A percentile compares a stretch with the other conserved stretches of the same genome.
phyloP scores from a whole-genome alignment of 768 basidiomycete genomes.

The Melanogaster broomeanus region DNA sequence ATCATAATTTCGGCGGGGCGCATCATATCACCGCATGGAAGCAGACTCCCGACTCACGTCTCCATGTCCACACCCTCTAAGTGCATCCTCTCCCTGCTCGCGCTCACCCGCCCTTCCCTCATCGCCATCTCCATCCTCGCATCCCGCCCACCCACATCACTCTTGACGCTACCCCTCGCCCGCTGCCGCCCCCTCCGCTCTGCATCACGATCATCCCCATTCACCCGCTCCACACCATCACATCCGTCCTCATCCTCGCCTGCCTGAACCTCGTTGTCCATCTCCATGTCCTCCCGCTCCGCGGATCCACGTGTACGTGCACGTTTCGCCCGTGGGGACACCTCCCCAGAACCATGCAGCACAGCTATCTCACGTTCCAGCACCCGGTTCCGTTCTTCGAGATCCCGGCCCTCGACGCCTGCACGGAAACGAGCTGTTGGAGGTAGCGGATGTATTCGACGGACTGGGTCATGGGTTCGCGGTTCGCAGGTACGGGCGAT shows the following conservation, averaged over 20 bases:
- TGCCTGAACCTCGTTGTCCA: constrained; percentile 1
- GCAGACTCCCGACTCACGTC: neutral
- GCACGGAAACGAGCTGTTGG: constrained; percentile 81
- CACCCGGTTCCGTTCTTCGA: constrained; percentile 68
- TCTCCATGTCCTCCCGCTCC: constrained; percentile 16
- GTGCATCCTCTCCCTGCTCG: constrained; percentile 14
- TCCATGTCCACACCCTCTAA: constrained; percentile 16
- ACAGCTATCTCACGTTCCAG: constrained; percentile 31
- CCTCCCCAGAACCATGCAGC: constrained; percentile 19
- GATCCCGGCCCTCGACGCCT: constrained; percentile 78
- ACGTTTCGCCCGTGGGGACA: neutral
- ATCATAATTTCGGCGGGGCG: no score
- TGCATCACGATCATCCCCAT: constrained; percentile 12
- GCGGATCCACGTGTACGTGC: constrained; percentile 5
- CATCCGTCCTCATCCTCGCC: neutral
- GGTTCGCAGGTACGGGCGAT: no score
- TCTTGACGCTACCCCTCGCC: constrained; percentile 3
- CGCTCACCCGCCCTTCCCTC: constrained; percentile 5
- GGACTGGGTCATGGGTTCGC: no score
- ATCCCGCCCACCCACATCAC: neutral
- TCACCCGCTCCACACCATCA: constrained; percentile 3
- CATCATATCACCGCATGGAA: no score
- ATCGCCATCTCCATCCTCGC: constrained; percentile 8
- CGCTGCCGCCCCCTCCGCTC: constrained; percentile 16
- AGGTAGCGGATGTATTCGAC: constrained; percentile 69